A percentile compares a stretch with the other conserved stretches of the same genome.
phyloP scores from a whole-genome alignment of 1,139 yeast genomes.

The Lodderomyces theae region DNA sequence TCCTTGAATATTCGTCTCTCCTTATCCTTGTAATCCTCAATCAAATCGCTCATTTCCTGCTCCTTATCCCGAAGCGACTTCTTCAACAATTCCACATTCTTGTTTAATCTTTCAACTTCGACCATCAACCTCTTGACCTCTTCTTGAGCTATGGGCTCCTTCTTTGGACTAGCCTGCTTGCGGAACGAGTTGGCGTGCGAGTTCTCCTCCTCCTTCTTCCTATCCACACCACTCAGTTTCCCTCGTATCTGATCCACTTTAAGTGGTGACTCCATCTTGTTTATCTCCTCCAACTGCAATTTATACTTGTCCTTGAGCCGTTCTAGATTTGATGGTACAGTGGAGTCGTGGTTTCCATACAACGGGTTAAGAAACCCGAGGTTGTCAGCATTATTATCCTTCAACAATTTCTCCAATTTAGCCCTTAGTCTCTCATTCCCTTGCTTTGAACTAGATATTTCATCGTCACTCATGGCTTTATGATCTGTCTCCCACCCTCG shows the following conservation, averaged over 20 bases:
- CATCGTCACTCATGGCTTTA: background rate
- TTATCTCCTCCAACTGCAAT: background rate
- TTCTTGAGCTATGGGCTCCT: background rate
- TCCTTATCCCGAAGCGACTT: background rate
- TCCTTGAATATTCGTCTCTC: background rate
- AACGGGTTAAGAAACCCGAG: background rate
- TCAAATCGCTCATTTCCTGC: slow-evolving; percentile 1
- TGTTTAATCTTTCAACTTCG: background rate
- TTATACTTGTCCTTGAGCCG: background rate
- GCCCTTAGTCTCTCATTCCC: background rate
- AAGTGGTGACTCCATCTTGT: background rate
- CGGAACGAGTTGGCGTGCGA: background rate
- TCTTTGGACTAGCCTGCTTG: background rate
- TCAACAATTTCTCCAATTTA: background rate
- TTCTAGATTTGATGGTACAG: background rate
- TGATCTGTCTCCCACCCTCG: too few species aligned
- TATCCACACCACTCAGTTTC: background rate
- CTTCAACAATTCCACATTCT: background rate
- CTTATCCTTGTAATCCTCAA: slow-evolving; percentile 4
- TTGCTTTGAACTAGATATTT: background rate
- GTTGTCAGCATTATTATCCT: background rate
- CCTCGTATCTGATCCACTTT: background rate
- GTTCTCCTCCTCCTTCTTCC: background rate
- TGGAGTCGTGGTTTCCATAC: background rate
- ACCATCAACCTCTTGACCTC: background rate